These are phyloP conservation scores for Xylaria sp. DNA, from an alignment of 2,329 filamentous ascomycete genomes.

Conservation along the genomic window DNA sequence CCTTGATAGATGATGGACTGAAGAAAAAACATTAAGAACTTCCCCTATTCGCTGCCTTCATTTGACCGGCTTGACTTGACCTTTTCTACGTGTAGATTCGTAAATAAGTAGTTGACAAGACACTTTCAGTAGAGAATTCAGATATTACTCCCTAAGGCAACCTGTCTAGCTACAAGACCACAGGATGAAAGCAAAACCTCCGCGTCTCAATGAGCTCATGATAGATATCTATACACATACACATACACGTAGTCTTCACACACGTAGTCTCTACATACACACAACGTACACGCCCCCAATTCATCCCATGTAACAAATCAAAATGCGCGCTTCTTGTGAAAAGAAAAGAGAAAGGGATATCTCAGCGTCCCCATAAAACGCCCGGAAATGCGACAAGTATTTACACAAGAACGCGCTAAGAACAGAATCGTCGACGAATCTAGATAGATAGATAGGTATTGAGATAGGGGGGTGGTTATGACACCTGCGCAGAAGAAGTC, in stretches of 20 bases:
- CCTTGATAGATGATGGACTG: too few species aligned
- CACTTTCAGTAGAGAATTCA: too few species aligned
- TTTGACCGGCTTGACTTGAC: too few species aligned
- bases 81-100: too few species aligned
- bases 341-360: not conserved
- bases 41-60: too few species aligned
- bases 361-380: not conserved
- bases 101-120: too few species aligned
- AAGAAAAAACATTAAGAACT: too few species aligned
- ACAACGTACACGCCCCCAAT: not conserved
- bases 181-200: too few species aligned
- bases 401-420: not conserved
- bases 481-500: slow-evolving; percentile 22
- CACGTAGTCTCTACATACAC: not conserved
- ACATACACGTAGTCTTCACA: not conserved
- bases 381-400: not conserved
- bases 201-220: too few species aligned
- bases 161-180: too few species aligned
- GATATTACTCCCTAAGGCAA: too few species aligned
- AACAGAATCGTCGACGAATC: not conserved
- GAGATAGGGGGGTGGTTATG: not conserved
- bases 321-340: not conserved
- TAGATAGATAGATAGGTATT: not conserved
- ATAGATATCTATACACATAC: not conserved
- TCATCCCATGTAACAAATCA: too few species aligned